Evolutionary conservation across 2,329 filamentous ascomycete species (phyloP), one percentile per base, ranked within the genome.

Genomic region (Ceratocystis alfenasii): DNA sequence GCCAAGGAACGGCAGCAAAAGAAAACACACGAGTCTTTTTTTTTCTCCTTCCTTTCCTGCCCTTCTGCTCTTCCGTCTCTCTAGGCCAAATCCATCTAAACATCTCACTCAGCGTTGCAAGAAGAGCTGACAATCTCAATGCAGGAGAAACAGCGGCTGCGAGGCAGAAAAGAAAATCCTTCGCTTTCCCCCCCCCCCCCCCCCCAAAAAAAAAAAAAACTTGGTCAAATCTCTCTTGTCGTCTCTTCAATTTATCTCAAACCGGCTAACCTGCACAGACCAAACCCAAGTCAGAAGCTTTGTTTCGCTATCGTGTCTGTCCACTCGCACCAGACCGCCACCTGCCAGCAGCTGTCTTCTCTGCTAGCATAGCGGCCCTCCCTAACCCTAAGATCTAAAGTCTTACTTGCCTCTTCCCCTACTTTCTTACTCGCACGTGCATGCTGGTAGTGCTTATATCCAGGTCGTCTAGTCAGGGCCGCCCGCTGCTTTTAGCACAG

Each of bases 41-140:
- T 55, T 12, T 55, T 44, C 44, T 65, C 57, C 33, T 17, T 36
- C 50, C 10, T 63, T 63, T 48, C n/a, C 22, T 53, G n/a, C 17
- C 5, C 12, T 17, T 46, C 60, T 36, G 33, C 33, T 36, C 33
- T 12, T 36, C 33, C 8, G 33, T 36, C 33, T 36, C 33, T 36
- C 33, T 12, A 36, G 33, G 33, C 33, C 33, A 36, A 12, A 36
- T 36, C 33, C 33, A 36, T 36, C 33, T 36, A 12, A 36, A 36
- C 33, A 36, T 36, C 33, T 36, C 33, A 8, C 10, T 36, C 33
- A 3, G 33, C 33, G 33, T 36, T 36, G 8, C 33, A 36, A 8
- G 33, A 36, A 36, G 33, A 36, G 33, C 33, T 36, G 33, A 12
- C 33, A 36, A 36, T 36, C 33, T 36, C 33, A 36, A 36, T 36